These are phyloP conservation scores for Pelargonium myrrhifolium DNA, from an alignment of 441 rosid genomes.

Conservation along the genomic window DNA sequence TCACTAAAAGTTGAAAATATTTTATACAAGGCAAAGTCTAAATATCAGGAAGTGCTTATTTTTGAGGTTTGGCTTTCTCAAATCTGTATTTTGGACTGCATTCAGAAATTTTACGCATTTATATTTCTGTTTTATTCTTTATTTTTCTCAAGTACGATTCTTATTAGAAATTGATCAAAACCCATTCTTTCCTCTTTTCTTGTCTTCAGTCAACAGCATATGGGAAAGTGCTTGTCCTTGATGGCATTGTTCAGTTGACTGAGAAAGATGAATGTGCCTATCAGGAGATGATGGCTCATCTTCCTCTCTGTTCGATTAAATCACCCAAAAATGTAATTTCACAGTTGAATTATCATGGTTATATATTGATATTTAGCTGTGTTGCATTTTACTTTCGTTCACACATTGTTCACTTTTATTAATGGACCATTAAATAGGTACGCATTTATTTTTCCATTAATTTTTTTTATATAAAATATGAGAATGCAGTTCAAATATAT, in stretches of 20 bases:
- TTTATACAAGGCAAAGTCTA: constrained; percentile 63
- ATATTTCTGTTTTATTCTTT: neutral
- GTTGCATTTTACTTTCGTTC: too few relatives aligned
- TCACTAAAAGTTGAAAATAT: constrained; percentile 71
- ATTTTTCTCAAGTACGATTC: neutral
- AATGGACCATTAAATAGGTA: too few relatives aligned
- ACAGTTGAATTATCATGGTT: neutral
- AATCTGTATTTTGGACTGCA: constrained; percentile 10
- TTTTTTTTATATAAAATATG: too few relatives aligned
- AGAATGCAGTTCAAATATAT: too few relatives aligned
- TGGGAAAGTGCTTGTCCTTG: constrained; percentile 96
- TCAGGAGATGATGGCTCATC: constrained; percentile 98
- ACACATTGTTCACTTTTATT: too few relatives aligned
- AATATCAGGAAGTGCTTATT: constrained; percentile 83
- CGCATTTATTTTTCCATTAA: too few relatives aligned
- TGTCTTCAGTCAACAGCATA: constrained; percentile 66
- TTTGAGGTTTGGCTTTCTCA: constrained; percentile 56
- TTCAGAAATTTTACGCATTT: neutral
- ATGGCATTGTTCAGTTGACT: constrained; percentile 88
- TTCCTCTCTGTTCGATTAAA: constrained; percentile 82
- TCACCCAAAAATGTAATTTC: constrained; percentile 68
- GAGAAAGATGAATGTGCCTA: constrained; percentile 98
- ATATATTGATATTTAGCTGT: too few relatives aligned
- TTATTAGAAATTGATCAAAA: neutral
- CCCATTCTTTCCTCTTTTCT: neutral